A percentile compares a stretch with the other conserved stretches of the same genome.
These are phyloP conservation scores for Fusarium siculi DNA, from an alignment of 2,329 filamentous ascomycete species.

Conservation along the genomic window DNA sequence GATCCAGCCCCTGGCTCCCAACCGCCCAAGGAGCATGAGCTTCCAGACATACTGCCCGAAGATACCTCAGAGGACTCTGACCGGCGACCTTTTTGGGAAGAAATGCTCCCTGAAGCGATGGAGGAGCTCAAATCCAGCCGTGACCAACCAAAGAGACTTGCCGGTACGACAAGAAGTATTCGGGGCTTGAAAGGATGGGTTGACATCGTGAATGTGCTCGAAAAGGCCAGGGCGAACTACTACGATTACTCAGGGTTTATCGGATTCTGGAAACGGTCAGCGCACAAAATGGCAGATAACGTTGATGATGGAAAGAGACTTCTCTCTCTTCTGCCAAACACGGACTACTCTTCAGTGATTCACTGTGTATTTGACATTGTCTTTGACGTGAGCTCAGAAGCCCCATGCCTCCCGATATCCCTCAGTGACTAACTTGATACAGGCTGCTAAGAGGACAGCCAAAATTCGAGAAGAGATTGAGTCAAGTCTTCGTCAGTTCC, in stretches of 20 bases:
- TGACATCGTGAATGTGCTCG: background rate
- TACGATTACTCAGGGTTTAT: background rate
- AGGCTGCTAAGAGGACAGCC: background rate
- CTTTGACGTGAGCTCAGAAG: background rate
- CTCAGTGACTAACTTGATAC: background rate
- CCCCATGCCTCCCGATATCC: accelerated
- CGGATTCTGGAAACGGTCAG: background rate
- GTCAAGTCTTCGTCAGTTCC: background rate
- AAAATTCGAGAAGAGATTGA: background rate
- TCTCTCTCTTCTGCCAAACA: background rate
- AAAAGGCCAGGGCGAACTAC: background rate
- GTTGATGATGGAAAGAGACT: background rate
- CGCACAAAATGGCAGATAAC: background rate
- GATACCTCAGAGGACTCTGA: accelerated
- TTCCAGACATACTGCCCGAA: background rate
- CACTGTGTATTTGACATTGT: background rate
- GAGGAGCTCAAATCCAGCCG: background rate
- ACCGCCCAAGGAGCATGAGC: accelerated
- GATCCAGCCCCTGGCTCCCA: accelerated
- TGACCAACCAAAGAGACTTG: background rate
- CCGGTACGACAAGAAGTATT: background rate
- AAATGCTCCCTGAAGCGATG: background rate
- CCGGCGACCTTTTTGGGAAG: background rate
- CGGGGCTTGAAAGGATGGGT: background rate
- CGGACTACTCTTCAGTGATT: background rate